Conservation (phyloP, 2,329 filamentous ascomycete species). For the Colletotrichum melonis region DNA sequence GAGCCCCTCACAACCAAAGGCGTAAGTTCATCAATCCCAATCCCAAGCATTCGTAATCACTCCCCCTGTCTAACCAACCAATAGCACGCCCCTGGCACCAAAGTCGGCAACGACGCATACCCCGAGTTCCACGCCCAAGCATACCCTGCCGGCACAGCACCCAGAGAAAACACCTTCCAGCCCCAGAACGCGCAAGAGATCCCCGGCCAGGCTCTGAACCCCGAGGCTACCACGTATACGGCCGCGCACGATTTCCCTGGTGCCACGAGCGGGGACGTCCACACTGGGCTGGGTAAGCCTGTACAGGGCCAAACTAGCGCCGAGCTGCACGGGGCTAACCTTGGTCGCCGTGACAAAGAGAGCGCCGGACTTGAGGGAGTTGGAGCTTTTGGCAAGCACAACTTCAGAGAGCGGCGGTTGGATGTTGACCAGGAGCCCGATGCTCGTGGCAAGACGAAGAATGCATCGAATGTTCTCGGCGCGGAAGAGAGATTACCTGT, state of each 20-base stretch:
- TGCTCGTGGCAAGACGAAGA: conserved; percentile 38
- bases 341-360: conserved; percentile 46
- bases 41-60: background rate
- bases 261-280: conserved; percentile 56
- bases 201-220: conserved; percentile 47
- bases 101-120: conserved; percentile 67
- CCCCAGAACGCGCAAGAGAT: conserved; percentile 50
- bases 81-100: conserved; percentile 74
- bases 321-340: conserved; percentile 52
- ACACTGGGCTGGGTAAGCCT: conserved; percentile 57
- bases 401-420: conserved; percentile 43
- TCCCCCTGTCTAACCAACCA: conserved; percentile 27
- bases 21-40: conserved; percentile 52
- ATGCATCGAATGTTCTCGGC: conserved; percentile 37
- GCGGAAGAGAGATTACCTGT: conserved; percentile 41
- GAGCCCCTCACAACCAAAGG: conserved; percentile 66
- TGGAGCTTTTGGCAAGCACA: conserved; percentile 46
- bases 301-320: conserved; percentile 53
- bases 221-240: conserved; percentile 42
- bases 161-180: conserved; percentile 53
- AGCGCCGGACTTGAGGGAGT: conserved; percentile 52
- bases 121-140: conserved; percentile 74
- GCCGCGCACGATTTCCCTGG: conserved; percentile 52
- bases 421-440: conserved; percentile 43
- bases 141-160: conserved; percentile 72